Percentiles rank a stretch among this genome's conserved stretches.
phyloP scores from a whole-genome alignment of 108 stramenopile species.

The Chaetoceros muelleri region DNA sequence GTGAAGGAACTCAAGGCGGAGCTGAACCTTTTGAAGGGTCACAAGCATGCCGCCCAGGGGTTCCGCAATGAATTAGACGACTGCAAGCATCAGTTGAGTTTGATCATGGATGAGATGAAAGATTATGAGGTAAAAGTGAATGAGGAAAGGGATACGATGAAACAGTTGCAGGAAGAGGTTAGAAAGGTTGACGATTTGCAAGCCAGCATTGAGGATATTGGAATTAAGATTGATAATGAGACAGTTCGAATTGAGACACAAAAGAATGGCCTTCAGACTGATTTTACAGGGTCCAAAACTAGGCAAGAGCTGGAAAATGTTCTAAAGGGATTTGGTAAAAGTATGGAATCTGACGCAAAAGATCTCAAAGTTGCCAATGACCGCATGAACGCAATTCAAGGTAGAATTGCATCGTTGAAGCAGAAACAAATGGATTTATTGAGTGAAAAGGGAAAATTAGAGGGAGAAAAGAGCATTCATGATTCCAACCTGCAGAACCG shows the following conservation, averaged over 20 bases:
- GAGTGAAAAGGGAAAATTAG: slow-evolving; percentile 38
- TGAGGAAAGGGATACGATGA: slow-evolving; percentile 22
- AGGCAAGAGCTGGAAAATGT: background rate
- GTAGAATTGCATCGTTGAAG: background rate
- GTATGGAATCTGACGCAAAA: background rate
- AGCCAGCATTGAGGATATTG: slow-evolving; percentile 21
- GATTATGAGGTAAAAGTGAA: slow-evolving; percentile 35
- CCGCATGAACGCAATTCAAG: background rate
- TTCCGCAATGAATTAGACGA: slow-evolving; percentile 57
- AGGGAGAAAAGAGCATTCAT: slow-evolving; percentile 43
- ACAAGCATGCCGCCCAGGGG: slow-evolving; percentile 69
- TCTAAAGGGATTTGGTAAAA: background rate
- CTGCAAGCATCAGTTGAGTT: slow-evolving; percentile 46
- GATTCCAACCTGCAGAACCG: slow-evolving; percentile 27
- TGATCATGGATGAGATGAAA: slow-evolving; percentile 57
- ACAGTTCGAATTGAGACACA: background rate
- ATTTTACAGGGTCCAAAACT: background rate
- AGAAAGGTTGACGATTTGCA: slow-evolving; percentile 13
- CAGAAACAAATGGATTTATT: slow-evolving; percentile 24
- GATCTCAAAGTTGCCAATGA: background rate
- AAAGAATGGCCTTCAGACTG: background rate
- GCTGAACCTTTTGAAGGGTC: slow-evolving; percentile 60
- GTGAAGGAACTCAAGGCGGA: slow-evolving; percentile 82
- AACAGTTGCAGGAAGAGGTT: slow-evolving; percentile 22
- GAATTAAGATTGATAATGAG: background rate